Percentiles rank a stretch among this genome's conserved stretches.
These are phyloP conservation scores for Penicillium sp. DNA, from an alignment of 2,329 filamentous ascomycete species.

Conservation along the genomic window DNA sequence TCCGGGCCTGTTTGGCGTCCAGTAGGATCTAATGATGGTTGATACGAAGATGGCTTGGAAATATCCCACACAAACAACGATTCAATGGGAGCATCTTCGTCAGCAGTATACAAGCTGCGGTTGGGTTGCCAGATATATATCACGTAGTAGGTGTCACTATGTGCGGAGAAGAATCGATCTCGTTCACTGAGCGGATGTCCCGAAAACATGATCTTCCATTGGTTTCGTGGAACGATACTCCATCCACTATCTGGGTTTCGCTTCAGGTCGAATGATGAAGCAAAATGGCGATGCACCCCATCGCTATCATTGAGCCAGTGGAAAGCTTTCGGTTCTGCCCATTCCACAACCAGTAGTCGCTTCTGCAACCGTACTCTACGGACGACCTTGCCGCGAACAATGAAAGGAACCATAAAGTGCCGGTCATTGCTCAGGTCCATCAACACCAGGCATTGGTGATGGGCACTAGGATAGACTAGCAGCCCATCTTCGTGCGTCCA, in stretches of 20 bases:
- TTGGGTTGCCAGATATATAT: slow-evolving; percentile 63
- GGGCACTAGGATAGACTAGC: slow-evolving; percentile 52
- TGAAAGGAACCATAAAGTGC: slow-evolving; percentile 53
- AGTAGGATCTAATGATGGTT: slow-evolving; percentile 52
- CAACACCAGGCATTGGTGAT: slow-evolving; percentile 41
- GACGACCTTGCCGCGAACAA: slow-evolving; percentile 50
- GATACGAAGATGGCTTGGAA: slow-evolving; percentile 49
- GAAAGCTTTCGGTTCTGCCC: slow-evolving; percentile 56
- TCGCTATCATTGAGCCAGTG: slow-evolving; percentile 54
- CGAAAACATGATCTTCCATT: slow-evolving; percentile 62
- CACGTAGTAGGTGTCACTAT: slow-evolving; percentile 60
- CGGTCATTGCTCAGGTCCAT: slow-evolving; percentile 52
- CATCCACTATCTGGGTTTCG: slow-evolving; percentile 32
- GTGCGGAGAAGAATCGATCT: slow-evolving; percentile 63
- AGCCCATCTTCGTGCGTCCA: slow-evolving; percentile 62
- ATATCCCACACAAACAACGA: slow-evolving; percentile 62
- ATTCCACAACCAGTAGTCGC: slow-evolving; percentile 62
- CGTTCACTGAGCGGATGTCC: slow-evolving; percentile 56
- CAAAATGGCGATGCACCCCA: slow-evolving; percentile 58
- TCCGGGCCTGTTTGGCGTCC: slow-evolving; percentile 36
- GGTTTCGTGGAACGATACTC: slow-evolving; percentile 53
- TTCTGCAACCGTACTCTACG: slow-evolving; percentile 56
- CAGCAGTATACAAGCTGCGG: slow-evolving; percentile 53
- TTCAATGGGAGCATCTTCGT: slow-evolving; percentile 59
- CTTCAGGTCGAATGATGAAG: slow-evolving; percentile 57